Evolutionary conservation across 2,329 filamentous ascomycete genomes (phyloP).

Genomic region (Diaporthe ampelina): DNA sequence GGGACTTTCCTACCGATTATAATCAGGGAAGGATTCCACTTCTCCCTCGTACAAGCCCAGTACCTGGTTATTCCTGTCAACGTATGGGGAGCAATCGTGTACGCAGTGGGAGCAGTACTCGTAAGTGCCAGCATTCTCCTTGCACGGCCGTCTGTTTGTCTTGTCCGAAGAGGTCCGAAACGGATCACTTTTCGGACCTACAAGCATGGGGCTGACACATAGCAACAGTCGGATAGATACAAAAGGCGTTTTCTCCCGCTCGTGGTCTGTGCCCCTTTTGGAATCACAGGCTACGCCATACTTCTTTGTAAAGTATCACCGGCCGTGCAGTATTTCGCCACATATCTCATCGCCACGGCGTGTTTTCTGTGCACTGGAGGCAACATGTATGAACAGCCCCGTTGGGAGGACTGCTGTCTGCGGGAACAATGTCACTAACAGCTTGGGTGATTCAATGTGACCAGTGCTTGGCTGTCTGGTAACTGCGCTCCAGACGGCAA

Average conservation of each 20-base stretch:
- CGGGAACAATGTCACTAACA: not conserved
- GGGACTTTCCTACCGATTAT: conserved; percentile 58
- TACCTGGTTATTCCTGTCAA: conserved; percentile 58
- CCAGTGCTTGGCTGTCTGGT: conserved; percentile 45
- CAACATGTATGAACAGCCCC: conserved; percentile 40
- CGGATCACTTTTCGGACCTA: not conserved
- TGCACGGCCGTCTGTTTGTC: not conserved
- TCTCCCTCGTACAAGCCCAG: conserved; percentile 54
- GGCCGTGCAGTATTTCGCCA: conserved; percentile 46
- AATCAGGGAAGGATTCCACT: conserved; percentile 55
- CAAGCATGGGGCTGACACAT: not conserved
- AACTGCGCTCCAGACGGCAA: conserved; percentile 49
- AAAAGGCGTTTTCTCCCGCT: conserved; percentile 54
- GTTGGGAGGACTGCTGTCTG: too few species aligned
- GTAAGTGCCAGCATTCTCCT: not conserved
- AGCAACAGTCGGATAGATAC: conserved; percentile 50
- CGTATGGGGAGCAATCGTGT: conserved; percentile 56
- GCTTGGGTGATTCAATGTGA: not conserved
- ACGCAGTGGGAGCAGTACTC: conserved; percentile 54
- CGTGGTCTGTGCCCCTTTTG: conserved; percentile 48
- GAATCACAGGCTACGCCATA: conserved; percentile 47
- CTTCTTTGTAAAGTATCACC: conserved; percentile 45
- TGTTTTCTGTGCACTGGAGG: conserved; percentile 47
- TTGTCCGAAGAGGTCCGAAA: not conserved
- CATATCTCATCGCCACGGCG: conserved; percentile 47